These are phyloP conservation scores for Penicillium sp. DNA, from an alignment of 2,329 filamentous ascomycete genomes.

Conservation along the genomic window DNA sequence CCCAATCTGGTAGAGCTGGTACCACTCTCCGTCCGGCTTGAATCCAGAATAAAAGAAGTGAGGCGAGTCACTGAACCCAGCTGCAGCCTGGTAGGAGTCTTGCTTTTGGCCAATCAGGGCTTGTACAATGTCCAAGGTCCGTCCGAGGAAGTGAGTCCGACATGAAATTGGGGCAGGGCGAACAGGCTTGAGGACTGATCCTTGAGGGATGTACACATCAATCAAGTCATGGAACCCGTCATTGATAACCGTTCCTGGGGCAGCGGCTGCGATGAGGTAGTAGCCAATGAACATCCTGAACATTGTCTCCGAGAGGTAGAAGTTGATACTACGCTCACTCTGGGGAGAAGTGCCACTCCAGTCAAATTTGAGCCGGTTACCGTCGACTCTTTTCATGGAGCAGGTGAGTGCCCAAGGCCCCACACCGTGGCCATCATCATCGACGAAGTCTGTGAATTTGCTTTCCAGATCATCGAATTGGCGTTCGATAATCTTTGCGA, in stretches of 20 bases:
- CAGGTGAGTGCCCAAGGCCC: constrained; percentile 51
- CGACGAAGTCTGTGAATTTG: constrained; percentile 52
- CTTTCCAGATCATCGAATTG: constrained; percentile 46
- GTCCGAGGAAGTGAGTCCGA: constrained; percentile 50
- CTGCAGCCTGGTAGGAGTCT: constrained; percentile 48
- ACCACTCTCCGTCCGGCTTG: constrained; percentile 51
- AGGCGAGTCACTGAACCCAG: constrained; percentile 53
- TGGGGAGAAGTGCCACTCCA: constrained; percentile 52
- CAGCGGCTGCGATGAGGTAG: constrained; percentile 51
- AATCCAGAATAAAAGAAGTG: constrained; percentile 55
- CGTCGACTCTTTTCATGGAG: constrained; percentile 46
- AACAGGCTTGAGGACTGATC: constrained; percentile 48
- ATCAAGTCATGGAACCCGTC: constrained; percentile 54
- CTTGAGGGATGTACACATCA: constrained; percentile 49
- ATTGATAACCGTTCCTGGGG: constrained; percentile 51
- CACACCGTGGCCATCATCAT: constrained; percentile 50
- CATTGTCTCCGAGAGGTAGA: constrained; percentile 51
- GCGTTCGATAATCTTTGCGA: constrained; percentile 49
- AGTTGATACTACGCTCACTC: constrained; percentile 50
- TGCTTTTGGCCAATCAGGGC: constrained; percentile 52
- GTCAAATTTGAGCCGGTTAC: constrained; percentile 48
- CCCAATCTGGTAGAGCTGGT: constrained; percentile 52
- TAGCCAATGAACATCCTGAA: constrained; percentile 54
- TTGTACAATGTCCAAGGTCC: constrained; percentile 53
- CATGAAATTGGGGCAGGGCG: constrained; percentile 51